Conservation (phyloP, 2,329 filamentous ascomycete genomes). For the Neofusicoccum ribis region DNA sequence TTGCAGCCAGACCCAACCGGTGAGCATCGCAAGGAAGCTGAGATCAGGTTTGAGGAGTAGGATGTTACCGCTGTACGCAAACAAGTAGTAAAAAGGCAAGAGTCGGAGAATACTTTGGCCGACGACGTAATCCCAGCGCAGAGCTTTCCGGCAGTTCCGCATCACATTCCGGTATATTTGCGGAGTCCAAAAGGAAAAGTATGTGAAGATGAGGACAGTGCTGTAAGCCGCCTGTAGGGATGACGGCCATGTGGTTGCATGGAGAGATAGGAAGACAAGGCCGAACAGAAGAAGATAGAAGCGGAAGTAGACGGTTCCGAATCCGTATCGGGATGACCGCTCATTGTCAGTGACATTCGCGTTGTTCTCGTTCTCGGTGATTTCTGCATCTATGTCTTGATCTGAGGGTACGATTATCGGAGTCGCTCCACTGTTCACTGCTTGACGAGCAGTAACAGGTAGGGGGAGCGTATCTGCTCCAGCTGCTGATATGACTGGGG, state of each 20-base stretch:
- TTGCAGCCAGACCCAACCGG: conserved; percentile 85
- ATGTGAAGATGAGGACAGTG: conserved; percentile 67
- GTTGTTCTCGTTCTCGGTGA: conserved; percentile 31
- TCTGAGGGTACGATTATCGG: conserved; percentile 62
- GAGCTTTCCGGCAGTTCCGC: conserved; percentile 85
- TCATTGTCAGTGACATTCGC: conserved; percentile 33
- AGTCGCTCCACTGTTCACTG: conserved; percentile 43
- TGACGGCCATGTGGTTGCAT: conserved; percentile 59
- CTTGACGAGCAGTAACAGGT: conserved; percentile 49
- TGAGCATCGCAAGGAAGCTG: conserved; percentile 63
- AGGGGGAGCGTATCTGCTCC: conserved; percentile 46
- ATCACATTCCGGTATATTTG: conserved; percentile 89
- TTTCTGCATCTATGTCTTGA: conserved; percentile 50
- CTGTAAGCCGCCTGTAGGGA: conserved; percentile 56
- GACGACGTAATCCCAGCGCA: conserved; percentile 88
- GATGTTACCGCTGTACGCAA: conserved; percentile 74
- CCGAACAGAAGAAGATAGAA: conserved; percentile 62
- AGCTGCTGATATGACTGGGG: conserved; percentile 29
- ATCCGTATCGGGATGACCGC: conserved; percentile 44
- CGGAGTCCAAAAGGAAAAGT: conserved; percentile 88
- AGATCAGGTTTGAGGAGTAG: conserved; percentile 72
- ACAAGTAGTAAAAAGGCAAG: conserved; percentile 83
- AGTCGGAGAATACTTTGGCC: conserved; percentile 80
- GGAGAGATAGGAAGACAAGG: conserved; percentile 60
- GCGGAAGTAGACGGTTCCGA: conserved; percentile 58